A percentile compares a stretch with the other conserved stretches of the same genome.
Evolutionary conservation across 2,329 filamentous ascomycete species (phyloP).

Genomic region (Ciborinia camelliae): DNA sequence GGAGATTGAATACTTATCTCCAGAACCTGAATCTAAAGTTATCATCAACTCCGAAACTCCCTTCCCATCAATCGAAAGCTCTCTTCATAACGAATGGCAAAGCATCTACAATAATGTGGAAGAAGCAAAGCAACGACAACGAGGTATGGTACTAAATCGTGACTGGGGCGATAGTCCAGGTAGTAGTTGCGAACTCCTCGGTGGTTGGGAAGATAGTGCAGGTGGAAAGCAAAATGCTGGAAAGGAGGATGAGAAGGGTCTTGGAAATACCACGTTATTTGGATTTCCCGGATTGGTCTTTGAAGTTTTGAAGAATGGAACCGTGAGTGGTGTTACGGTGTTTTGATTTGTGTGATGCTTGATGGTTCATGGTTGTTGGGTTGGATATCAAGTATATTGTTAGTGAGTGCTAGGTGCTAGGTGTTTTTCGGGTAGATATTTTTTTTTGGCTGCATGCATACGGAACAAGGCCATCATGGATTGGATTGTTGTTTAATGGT

Average conservation of each 20-base stretch:
- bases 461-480: no score
- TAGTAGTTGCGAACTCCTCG: slow-evolving; percentile 77
- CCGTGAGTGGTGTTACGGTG: slow-evolving; percentile 83
- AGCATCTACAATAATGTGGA: slow-evolving; percentile 57
- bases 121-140: slow-evolving; percentile 51
- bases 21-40: slow-evolving; percentile 41
- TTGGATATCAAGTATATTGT: slow-evolving; percentile 3
- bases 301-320: slow-evolving; percentile 90
- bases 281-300: slow-evolving; percentile 93
- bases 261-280: slow-evolving; percentile 79
- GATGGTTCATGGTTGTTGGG: slow-evolving; percentile 9
- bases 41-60: slow-evolving; percentile 57
- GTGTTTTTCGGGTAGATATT: neutral
- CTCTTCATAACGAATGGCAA: slow-evolving; percentile 68
- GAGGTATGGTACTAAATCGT: slow-evolving; percentile 84
- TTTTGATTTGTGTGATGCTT: slow-evolving; percentile 52
- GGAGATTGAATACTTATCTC: slow-evolving; percentile 61
- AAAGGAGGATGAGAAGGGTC: slow-evolving; percentile 51
- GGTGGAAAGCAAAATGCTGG: slow-evolving; percentile 42
- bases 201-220: slow-evolving; percentile 77
- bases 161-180: slow-evolving; percentile 91
- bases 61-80: slow-evolving; percentile 69
- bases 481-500: neutral
- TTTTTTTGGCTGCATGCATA: neutral
- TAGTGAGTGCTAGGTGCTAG: neutral